A percentile compares a stretch with the other conserved stretches of the same genome.
Conservation (phyloP, 2,329 filamentous ascomycete genomes). For the Colletotrichum lupini region DNA sequence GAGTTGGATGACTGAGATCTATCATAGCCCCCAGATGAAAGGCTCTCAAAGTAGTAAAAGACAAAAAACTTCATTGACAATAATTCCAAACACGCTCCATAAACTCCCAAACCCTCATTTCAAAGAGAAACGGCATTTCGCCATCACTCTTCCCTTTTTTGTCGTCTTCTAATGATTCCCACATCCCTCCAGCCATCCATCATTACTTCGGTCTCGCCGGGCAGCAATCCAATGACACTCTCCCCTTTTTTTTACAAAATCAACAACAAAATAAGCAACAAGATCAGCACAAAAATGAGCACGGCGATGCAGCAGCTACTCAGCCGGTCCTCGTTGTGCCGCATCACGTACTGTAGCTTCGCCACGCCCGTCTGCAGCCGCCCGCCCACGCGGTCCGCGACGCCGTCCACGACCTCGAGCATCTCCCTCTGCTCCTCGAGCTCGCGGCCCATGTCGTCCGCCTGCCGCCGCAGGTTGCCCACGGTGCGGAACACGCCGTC, state of each 20-base stretch:
- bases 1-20: conserved; percentile 19
- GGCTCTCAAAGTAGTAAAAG: neutral
- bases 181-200: too few relatives aligned
- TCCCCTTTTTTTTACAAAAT: conserved; percentile 55
- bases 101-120: conserved; percentile 16
- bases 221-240: too few relatives aligned
- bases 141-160: too few relatives aligned
- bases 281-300: conserved; percentile 87
- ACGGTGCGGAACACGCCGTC: conserved; percentile 95
- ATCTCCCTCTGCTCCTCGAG: conserved; percentile 94
- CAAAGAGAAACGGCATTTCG: neutral
- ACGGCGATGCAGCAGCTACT: conserved; percentile 93
- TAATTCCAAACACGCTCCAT: conserved; percentile 12
- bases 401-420: conserved; percentile 84
- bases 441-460: conserved; percentile 95
- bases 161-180: too few relatives aligned
- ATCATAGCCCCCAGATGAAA: neutral
- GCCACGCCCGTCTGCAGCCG: conserved; percentile 88
- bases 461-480: conserved; percentile 88
- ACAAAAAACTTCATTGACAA: neutral
- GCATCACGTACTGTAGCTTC: conserved; percentile 86
- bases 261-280: conserved; percentile 84
- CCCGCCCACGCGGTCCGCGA: conserved; percentile 88
- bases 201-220: too few relatives aligned
- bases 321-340: conserved; percentile 86